Evolutionary conservation across 1,284 basidiomycete genomes (phyloP).

Genomic region (Salmacisia buchloeana): DNA sequence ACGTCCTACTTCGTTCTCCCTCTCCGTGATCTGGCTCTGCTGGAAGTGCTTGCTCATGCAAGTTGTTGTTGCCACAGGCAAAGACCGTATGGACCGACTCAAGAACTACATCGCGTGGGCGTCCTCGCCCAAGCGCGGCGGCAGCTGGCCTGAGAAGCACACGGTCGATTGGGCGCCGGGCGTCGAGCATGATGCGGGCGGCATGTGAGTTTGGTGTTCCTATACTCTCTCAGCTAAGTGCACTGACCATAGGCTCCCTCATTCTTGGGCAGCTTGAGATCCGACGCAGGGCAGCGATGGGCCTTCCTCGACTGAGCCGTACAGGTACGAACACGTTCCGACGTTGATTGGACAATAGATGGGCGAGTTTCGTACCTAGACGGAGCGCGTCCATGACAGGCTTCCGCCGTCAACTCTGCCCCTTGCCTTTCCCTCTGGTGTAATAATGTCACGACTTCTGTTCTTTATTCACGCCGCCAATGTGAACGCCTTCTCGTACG

Average conservation of each 20-base stretch:
- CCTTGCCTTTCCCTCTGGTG: too few species aligned
- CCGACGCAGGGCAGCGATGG: not conserved
- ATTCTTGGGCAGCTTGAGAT: not conserved
- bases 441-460: too few species aligned
- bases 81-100: conserved; percentile 15
- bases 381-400: too few species aligned
- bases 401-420: too few species aligned
- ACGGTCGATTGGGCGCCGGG: conserved; percentile 20
- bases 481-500: too few species aligned
- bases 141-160: not conserved
- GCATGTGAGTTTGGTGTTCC: conserved; percentile 19
- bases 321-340: too few species aligned
- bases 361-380: too few species aligned
- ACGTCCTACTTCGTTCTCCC: not conserved
- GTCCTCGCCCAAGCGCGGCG: not conserved
- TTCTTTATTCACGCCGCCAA: too few species aligned
- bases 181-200: conserved; percentile 20
- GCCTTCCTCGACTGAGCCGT: not conserved
- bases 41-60: not conserved
- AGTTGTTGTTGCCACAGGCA: conserved; percentile 15
- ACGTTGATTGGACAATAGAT: too few species aligned
- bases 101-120: conserved; percentile 20
- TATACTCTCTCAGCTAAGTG: not conserved
- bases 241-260: not conserved
- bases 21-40: not conserved